Evolutionary conservation across 1,139 yeast species (phyloP), one percentile per base, ranked within the genome.

Genomic region (Yamadazyma siamensis): DNA sequence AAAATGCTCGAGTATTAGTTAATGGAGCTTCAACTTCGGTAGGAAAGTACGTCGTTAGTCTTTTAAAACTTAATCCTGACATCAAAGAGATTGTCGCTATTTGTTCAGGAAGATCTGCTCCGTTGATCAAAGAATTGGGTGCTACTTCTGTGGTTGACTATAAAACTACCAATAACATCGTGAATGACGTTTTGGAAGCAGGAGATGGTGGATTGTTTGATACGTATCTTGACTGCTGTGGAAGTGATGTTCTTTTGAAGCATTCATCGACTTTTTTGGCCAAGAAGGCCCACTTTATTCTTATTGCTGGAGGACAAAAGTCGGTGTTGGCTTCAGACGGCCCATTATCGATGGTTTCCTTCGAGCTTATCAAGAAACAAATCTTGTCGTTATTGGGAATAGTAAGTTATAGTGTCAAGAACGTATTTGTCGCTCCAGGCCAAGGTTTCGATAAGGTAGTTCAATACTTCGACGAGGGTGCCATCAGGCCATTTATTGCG

Each of bases 1-100:
- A 28, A 7, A 20, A 28, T 25, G 37, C 36, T 15, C 59, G 59
- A 37, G 70, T 83, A 1, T 59, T 84, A 29, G 63, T 85, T 23
- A 63, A 82, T 36, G 95, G 95, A 25, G 91, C 83, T 10, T 76
- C 85, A 4, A 75, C 94, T 1, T 64, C 80, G n/a, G 83, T 82
- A 5, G 94, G 91, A 2, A 54, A 76, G 37, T 71, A 64, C 56
- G 68, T 72, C 3, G 62, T 77, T 17, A 87, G 80, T 49, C 46
- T 83, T 14, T 70, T 79, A 14, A 77, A 73, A 41, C 52, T 60
- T 35, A 71, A 64, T 39, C 28, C 34, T 7, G 58, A 67, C 4
- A 69, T 74, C 3, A 52, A 52, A 23, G 66, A 68, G 32, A 60
- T 79, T 8, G 73, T 72, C 2, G 72, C 65, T 2, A 63, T 59